Evolutionary conservation across 2,329 filamentous ascomycete genomes (phyloP), one percentile per base, ranked within the genome.

Genomic region (Gaeumannomyces tritici): DNA sequence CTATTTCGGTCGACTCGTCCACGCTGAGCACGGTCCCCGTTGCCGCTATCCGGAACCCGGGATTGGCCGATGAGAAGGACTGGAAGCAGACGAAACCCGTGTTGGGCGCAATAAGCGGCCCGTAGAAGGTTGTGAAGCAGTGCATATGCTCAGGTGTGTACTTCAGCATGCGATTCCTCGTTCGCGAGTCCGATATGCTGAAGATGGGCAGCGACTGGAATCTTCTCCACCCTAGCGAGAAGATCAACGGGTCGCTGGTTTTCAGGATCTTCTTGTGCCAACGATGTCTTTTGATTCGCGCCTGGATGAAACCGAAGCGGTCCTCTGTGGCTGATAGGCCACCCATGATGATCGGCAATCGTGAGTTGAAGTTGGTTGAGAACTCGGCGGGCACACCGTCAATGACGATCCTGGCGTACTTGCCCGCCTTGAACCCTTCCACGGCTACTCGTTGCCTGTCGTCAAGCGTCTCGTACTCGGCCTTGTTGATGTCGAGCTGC

Each of bases 181-280:
- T 96, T 68, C 95, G 86, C 65, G 90, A 96, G 75, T 98, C 95
- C 28, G 91, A 95, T 63, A 95, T 96, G 77, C 89, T 95, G 83
- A 97, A 99, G 64, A 97, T 87, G 24, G 93, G 93, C 68, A 95
- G 80, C 7, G 89, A 88, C 76, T 98, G 95, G 80, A 99, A 99
- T 64, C 95, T 85, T 60, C 95, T 84, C 95, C 95, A 99, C 55
- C 95, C 95, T 56, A 99, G 82, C 2, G 93, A 97, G 80, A 99
- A 95, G 72, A 99, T 96, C 61, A 99, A 83, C 21, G 95, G 96
- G 71, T 99, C 95, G 72, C 96, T 96, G 42, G 92, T 98, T 80
- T 99, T 99, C 67, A 99, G 82, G 68, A 98, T 98, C 80, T 95
- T 96, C 84, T 97, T 97, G 79, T 99, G 95, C 96, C 96, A 99